Percentiles rank a stretch among this genome's conserved stretches.
Conservation (phyloP, 2,329 filamentous ascomycete genomes). For the Penicillium olsonii region DNA sequence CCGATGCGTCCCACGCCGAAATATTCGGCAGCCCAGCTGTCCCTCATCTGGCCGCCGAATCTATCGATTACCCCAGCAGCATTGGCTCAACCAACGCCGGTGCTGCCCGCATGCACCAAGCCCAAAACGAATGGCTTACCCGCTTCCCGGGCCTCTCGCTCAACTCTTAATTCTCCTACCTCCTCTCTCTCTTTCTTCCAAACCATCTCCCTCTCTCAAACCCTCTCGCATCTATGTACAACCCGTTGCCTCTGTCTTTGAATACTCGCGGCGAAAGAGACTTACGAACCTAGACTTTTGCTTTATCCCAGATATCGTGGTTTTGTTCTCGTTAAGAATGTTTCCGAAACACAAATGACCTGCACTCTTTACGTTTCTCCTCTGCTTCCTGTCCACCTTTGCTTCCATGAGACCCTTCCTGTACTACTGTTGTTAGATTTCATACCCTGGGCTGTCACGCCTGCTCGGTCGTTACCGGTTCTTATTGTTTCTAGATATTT, state of each 20-base stretch:
- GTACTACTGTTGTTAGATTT: slow-evolving; percentile 17
- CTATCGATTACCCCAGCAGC: slow-evolving; percentile 35
- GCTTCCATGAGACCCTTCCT: not conserved
- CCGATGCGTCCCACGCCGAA: slow-evolving; percentile 36
- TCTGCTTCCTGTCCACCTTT: not conserved
- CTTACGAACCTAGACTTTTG: slow-evolving; percentile 12
- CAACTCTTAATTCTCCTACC: slow-evolving; percentile 51
- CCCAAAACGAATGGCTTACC: slow-evolving; percentile 59
- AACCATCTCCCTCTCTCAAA: not conserved
- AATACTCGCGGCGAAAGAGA: slow-evolving; percentile 4
- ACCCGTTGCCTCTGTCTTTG: not conserved
- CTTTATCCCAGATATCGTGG: not conserved
- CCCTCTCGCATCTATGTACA: slow-evolving; percentile 3
- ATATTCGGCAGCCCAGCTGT: slow-evolving; percentile 38
- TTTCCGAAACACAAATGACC: not conserved
- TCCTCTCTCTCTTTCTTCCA: not conserved
- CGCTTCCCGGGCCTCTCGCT: slow-evolving; percentile 72
- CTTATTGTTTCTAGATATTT: slow-evolving; percentile 3
- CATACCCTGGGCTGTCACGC: slow-evolving; percentile 10
- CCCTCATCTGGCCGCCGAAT: slow-evolving; percentile 40
- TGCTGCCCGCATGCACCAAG: slow-evolving; percentile 34
- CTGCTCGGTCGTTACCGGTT: slow-evolving; percentile 8
- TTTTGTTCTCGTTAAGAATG: not conserved
- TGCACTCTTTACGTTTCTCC: not conserved
- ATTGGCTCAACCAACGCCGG: slow-evolving; percentile 36